Percentiles rank a stretch among this genome's conserved stretches.
Conservation (phyloP, 192 early-diverging fungal species). For the Dissophora globulifera region DNA sequence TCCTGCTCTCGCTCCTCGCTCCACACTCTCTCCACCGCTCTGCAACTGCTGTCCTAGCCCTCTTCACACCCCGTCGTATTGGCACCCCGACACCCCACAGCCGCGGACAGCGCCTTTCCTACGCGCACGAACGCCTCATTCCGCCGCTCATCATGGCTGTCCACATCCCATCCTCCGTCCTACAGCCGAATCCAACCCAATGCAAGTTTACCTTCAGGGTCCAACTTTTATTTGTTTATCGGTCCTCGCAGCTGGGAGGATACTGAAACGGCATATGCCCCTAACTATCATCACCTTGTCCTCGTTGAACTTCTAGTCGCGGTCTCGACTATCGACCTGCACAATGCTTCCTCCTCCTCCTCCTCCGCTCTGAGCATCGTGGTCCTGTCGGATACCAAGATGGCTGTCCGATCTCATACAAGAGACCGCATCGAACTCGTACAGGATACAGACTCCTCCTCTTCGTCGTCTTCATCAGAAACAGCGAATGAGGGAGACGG, state of each 20-base stretch:
- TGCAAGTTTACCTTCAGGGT: constrained; percentile 20
- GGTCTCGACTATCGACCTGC: constrained; percentile 27
- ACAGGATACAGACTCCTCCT: constrained; percentile 8
- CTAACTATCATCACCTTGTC: neutral
- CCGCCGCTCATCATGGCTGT: constrained; percentile 12
- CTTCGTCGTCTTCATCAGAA: neutral
- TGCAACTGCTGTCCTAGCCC: too few species aligned
- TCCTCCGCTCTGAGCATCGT: constrained; percentile 34
- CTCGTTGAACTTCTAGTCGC: constrained; percentile 22
- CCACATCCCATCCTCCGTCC: constrained; percentile 29
- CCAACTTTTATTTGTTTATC: neutral
- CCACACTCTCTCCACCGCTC: neutral
- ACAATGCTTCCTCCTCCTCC: constrained; percentile 31
- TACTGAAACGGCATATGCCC: too few species aligned
- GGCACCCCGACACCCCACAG: too few species aligned
- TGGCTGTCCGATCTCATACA: constrained; percentile 34
- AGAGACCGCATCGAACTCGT: constrained; percentile 37
- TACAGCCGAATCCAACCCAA: constrained; percentile 23
- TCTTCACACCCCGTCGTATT: neutral
- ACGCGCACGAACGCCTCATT: too few species aligned
- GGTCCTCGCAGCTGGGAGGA: too few species aligned
- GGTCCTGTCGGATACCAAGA: constrained; percentile 4
- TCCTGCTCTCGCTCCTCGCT: neutral
- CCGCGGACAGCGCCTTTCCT: too few species aligned
- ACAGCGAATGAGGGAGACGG: neutral